Conservation (phyloP, 305 asterid species). For the Ilex paraguariensis region DNA sequence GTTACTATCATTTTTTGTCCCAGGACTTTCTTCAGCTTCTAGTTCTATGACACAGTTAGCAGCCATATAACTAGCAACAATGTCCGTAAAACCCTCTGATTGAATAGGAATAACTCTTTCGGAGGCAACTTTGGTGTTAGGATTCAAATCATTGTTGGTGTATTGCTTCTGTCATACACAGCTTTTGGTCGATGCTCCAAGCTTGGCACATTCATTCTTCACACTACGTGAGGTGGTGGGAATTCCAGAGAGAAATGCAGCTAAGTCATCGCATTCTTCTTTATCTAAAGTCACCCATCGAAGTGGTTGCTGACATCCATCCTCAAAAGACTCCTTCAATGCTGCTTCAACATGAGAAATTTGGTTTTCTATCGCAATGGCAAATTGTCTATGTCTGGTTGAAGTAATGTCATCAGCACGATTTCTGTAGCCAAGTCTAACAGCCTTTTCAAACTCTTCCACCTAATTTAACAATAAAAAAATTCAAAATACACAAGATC, state of each 20-base stretch:
- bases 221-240: conserved; percentile 12
- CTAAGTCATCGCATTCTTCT: conserved; percentile 70
- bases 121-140: conserved; percentile 17
- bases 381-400: conserved; percentile 65
- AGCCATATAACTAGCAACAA: conserved; percentile 13
- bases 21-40: conserved; percentile 22
- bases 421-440: conserved; percentile 59
- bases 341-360: conserved; percentile 56
- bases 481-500: not conserved
- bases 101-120: conserved; percentile 18
- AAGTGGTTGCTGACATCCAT: conserved; percentile 51
- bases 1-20: conserved; percentile 18
- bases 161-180: conserved; percentile 18
- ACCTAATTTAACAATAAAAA: conserved; percentile 33
- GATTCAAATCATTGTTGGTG: conserved; percentile 18
- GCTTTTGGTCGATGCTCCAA: conserved; percentile 17
- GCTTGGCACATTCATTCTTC: conserved; percentile 15
- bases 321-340: conserved; percentile 43
- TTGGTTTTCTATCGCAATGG: conserved; percentile 63
- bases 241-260: conserved; percentile 65
- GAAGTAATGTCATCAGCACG: conserved; percentile 51
- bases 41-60: conserved; percentile 18
- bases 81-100: conserved; percentile 17
- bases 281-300: conserved; percentile 70
- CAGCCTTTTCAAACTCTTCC: conserved; percentile 90